Evolutionary conservation across 2,329 filamentous ascomycete genomes (phyloP).

Genomic region (Exserohilum turcica): DNA sequence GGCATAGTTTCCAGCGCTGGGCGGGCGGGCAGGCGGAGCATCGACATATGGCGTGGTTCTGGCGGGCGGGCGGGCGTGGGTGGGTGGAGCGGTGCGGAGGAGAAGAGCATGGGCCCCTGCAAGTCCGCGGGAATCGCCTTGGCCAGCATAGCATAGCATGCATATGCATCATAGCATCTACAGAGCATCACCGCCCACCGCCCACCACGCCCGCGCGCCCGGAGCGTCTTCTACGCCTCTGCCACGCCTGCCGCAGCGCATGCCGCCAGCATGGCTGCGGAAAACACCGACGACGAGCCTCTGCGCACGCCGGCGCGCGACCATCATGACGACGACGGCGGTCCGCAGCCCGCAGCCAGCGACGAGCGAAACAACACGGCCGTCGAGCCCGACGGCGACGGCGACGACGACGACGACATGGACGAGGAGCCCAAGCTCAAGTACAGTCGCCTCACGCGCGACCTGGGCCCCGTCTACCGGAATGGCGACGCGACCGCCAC

Average conservation of each 20-base stretch:
- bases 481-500: conserved; percentile 94
- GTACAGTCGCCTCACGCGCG: conserved; percentile 83
- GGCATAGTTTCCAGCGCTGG: conserved; percentile 28
- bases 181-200: conserved; percentile 26
- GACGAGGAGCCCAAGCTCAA: conserved; percentile 95
- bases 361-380: conserved; percentile 24
- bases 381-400: conserved; percentile 54
- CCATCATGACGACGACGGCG: conserved; percentile 3
- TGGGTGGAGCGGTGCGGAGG: conserved; percentile 19
- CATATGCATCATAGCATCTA: too few species aligned
- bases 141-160: too few species aligned
- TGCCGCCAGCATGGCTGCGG: conserved; percentile 51
- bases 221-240: conserved; percentile 25
- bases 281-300: conserved; percentile 36
- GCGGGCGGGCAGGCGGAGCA: too few species aligned
- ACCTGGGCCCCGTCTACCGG: conserved; percentile 80
- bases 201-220: conserved; percentile 22
- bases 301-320: conserved; percentile 43
- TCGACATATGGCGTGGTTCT: too few species aligned
- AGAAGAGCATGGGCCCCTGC: conserved; percentile 18
- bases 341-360: conserved; percentile 25
- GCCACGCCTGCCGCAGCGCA: conserved; percentile 38
- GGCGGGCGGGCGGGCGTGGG: too few species aligned
- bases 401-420: conserved; percentile 81
- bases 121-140: conserved; percentile 23